These are phyloP conservation scores for Backusella tuberculispora DNA, from an alignment of 192 early-diverging fungal species.

Conservation along the genomic window DNA sequence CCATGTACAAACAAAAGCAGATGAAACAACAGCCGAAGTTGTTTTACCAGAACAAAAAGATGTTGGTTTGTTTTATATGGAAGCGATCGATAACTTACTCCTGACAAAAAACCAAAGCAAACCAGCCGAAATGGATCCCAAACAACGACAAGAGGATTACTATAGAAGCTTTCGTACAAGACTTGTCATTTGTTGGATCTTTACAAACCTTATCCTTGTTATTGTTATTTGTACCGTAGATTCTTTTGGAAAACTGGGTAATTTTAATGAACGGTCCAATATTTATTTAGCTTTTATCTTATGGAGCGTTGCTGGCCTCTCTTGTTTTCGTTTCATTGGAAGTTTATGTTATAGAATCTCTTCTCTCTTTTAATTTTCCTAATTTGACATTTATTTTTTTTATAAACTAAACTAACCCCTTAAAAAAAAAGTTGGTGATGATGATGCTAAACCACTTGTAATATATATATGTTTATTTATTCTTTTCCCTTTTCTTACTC, in stretches of 20 bases:
- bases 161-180: slow-evolving; percentile 82
- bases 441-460: not conserved
- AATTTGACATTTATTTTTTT: not conserved
- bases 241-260: slow-evolving; percentile 36
- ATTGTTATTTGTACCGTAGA: slow-evolving; percentile 60
- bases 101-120: slow-evolving; percentile 39
- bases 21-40: slow-evolving; percentile 70
- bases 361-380: slow-evolving; percentile 17
- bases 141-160: slow-evolving; percentile 71
- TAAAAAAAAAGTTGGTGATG: not conserved
- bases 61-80: slow-evolving; percentile 79
- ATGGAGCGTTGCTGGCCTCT: slow-evolving; percentile 72
- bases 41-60: slow-evolving; percentile 79
- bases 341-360: slow-evolving; percentile 65
- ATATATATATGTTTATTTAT: slow-evolving; percentile 15
- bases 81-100: slow-evolving; percentile 61
- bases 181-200: slow-evolving; percentile 76
- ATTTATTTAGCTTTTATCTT: slow-evolving; percentile 70
- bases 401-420: not conserved
- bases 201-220: slow-evolving; percentile 73
- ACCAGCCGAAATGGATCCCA: slow-evolving; percentile 59
- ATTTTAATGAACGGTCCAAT: slow-evolving; percentile 43
- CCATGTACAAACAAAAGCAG: slow-evolving; percentile 71
- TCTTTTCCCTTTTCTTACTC: slow-evolving; percentile 10
- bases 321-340: slow-evolving; percentile 72